Percentiles rank a stretch among this genome's conserved stretches.
Evolutionary conservation across 768 basidiomycete genomes (phyloP).

Genomic region (Candolleomyces eurysporus): DNA sequence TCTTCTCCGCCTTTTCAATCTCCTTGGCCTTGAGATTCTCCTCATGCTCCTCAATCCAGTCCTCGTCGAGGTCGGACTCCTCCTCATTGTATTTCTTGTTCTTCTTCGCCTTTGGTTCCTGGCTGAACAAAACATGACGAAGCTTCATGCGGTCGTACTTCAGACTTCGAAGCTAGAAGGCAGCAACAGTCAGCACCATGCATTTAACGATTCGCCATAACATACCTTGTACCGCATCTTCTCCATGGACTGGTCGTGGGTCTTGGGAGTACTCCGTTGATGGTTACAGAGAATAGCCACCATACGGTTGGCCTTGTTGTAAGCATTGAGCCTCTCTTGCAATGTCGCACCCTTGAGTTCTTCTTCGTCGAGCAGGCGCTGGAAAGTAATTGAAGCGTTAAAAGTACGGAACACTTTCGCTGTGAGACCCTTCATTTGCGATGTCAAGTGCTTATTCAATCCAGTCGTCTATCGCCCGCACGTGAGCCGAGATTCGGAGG

Average conservation of each 20-base stretch:
- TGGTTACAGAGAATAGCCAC: conserved; percentile 99
- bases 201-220: not conserved
- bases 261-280: conserved; percentile 92
- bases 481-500: conserved; percentile 15
- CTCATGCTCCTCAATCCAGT: conserved; percentile 83
- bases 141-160: conserved; percentile 99
- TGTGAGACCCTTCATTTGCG: conserved; percentile 96
- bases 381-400: conserved; percentile 96
- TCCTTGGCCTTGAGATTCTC: conserved; percentile 74
- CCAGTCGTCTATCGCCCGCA: conserved; percentile 56
- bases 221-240: conserved; percentile 88
- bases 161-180: conserved; percentile 68
- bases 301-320: conserved; percentile 95
- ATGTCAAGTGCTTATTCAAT: conserved; percentile 89
- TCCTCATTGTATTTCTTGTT: conserved; percentile 72
- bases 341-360: conserved; percentile 60
- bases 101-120: conserved; percentile 82
- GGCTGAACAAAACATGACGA: conserved; percentile 78
- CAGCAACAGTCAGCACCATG: not conserved
- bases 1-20: conserved; percentile 88
- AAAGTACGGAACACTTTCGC: conserved; percentile 99
- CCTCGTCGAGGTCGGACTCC: conserved; percentile 94
- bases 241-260: conserved; percentile 90
- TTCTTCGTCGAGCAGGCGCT: conserved; percentile 79
- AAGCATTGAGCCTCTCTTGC: conserved; percentile 96